phyloP scores from a whole-genome alignment of 2,329 filamentous ascomycete species.

The Aspergillus candidus region DNA sequence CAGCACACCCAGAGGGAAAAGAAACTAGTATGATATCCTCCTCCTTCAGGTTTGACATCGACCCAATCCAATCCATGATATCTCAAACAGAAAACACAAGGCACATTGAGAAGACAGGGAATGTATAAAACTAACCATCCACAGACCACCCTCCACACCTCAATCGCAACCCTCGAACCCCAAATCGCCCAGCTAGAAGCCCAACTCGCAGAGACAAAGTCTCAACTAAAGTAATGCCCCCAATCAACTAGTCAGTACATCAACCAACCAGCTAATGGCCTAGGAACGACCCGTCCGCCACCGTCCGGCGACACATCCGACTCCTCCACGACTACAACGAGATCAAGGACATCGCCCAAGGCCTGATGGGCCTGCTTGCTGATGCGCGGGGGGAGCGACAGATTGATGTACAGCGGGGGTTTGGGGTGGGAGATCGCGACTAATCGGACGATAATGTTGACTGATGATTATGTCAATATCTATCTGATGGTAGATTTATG shows the following conservation, averaged over 20 bases:
- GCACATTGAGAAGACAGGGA: neutral
- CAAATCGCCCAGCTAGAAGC: constrained; percentile 38
- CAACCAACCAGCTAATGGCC: neutral
- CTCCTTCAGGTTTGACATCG: neutral
- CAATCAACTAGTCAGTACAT: neutral
- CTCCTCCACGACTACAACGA: constrained; percentile 65
- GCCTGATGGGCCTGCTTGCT: constrained; percentile 61
- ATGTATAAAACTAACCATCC: too few species aligned
- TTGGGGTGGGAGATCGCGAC: constrained; percentile 34
- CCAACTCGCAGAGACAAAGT: constrained; percentile 29
- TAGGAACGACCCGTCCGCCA: constrained; percentile 42
- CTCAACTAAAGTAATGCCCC: constrained; percentile 31
- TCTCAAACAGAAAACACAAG: constrained; percentile 12
- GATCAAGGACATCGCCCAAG: constrained; percentile 62
- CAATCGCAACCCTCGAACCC: constrained; percentile 38
- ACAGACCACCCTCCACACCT: constrained; percentile 19
- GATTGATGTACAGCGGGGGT: constrained; percentile 36
- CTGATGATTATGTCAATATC: too few species aligned
- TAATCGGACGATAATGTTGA: constrained; percentile 13
- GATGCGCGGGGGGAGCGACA: constrained; percentile 56
- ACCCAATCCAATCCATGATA: neutral
- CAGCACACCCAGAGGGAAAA: constrained; percentile 17
- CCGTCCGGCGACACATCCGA: constrained; percentile 58
- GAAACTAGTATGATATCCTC: constrained; percentile 19
- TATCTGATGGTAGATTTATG: too few species aligned